phyloP scores from a whole-genome alignment of 2,329 filamentous ascomycete genomes.

The Leptographium procerum region DNA sequence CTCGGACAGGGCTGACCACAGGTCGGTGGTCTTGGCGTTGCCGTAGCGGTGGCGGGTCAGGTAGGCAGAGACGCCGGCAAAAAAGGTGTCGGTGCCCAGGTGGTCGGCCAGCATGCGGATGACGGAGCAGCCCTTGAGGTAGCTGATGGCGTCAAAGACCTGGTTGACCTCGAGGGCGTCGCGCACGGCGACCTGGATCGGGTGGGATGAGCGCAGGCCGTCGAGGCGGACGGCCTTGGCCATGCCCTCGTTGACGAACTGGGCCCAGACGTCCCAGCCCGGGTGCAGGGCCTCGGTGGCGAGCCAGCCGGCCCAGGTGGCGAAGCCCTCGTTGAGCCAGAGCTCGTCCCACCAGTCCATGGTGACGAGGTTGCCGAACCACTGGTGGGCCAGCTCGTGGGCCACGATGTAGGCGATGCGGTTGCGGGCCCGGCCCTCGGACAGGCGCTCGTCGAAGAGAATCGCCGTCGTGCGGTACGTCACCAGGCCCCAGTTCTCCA shows the following conservation, averaged over 20 bases:
- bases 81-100: slow-evolving; percentile 76
- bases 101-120: slow-evolving; percentile 94
- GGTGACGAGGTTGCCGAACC: slow-evolving; percentile 95
- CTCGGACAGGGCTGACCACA: slow-evolving; percentile 81
- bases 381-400: slow-evolving; percentile 96
- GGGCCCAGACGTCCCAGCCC: slow-evolving; percentile 95
- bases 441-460: slow-evolving; percentile 88
- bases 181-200: slow-evolving; percentile 88
- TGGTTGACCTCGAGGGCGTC: slow-evolving; percentile 95
- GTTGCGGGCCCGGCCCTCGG: slow-evolving; percentile 84
- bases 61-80: slow-evolving; percentile 83
- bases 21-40: slow-evolving; percentile 80
- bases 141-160: slow-evolving; percentile 95
- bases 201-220: slow-evolving; percentile 80
- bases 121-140: slow-evolving; percentile 89
- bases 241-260: slow-evolving; percentile 92
- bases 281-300: slow-evolving; percentile 86
- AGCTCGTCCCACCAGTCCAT: slow-evolving; percentile 99
- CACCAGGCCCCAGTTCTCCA: slow-evolving; percentile 96
- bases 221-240: slow-evolving; percentile 87
- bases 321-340: slow-evolving; percentile 96
- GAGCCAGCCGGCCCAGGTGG: slow-evolving; percentile 96
- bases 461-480: slow-evolving; percentile 94
- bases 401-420: slow-evolving; percentile 93
- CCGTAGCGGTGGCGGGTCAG: slow-evolving; percentile 79